A percentile compares a stretch with the other conserved stretches of the same genome.
Conservation (phyloP, 1,284 basidiomycete genomes). For the Papiliotrema flavescens region DNA sequence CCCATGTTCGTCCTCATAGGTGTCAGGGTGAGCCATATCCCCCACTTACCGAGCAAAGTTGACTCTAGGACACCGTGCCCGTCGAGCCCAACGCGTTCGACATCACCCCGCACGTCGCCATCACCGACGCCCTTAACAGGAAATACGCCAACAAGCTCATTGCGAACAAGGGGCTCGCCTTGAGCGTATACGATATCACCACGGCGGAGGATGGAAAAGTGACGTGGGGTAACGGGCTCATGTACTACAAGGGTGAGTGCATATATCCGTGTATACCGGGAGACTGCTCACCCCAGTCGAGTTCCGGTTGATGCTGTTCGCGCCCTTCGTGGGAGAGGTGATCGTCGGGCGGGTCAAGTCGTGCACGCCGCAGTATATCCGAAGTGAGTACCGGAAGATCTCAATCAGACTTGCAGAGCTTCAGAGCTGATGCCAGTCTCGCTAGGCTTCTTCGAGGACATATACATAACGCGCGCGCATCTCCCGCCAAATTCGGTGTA, state of each 20-base stretch:
- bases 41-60: neutral
- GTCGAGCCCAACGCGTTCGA: conserved; percentile 46
- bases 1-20: conserved; percentile 45
- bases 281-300: conserved; percentile 54
- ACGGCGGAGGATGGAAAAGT: conserved; percentile 87
- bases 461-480: conserved; percentile 66
- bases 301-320: conserved; percentile 84
- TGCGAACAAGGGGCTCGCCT: conserved; percentile 86
- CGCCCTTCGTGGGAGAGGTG: conserved; percentile 87
- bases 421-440: conserved; percentile 63
- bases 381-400: conserved; percentile 49
- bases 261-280: neutral
- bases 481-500: conserved; percentile 56
- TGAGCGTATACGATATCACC: conserved; percentile 81
- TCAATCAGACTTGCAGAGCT: too few relatives aligned
- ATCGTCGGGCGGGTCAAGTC: conserved; percentile 83
- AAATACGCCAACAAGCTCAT: conserved; percentile 92
- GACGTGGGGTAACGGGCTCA: conserved; percentile 87
- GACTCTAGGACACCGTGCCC: conserved; percentile 46
- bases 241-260: conserved; percentile 84
- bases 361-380: conserved; percentile 74
- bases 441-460: conserved; percentile 90
- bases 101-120: conserved; percentile 37
- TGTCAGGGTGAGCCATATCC: conserved; percentile 30
- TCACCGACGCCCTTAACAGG: conserved; percentile 46